A percentile compares a stretch with the other conserved stretches of the same genome.
Conservation (phyloP, 208 protist species). For the Acanthamoeba quina region DNA sequence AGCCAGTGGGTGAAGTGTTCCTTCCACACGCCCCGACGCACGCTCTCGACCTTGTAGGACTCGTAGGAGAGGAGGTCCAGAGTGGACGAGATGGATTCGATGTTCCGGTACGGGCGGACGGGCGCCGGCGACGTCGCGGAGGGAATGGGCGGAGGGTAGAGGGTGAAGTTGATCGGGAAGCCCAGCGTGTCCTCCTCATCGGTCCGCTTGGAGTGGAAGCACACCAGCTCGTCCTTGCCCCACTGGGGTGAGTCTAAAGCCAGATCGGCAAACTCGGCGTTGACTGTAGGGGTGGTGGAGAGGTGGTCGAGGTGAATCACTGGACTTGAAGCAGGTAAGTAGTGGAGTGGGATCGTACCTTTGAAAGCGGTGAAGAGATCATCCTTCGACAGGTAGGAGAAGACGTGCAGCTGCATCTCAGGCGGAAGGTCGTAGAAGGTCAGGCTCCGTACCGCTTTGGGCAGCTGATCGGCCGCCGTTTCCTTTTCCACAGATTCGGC, state of each 20-base stretch:
- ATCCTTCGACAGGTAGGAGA: constrained; percentile 10
- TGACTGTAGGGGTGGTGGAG: background rate
- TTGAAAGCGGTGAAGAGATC: constrained; percentile 7
- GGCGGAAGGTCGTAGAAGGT: background rate
- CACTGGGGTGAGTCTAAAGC: background rate
- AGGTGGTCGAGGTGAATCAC: too few relatives aligned
- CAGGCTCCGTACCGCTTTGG: background rate
- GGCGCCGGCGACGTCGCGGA: background rate
- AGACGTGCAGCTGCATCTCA: constrained; percentile 32
- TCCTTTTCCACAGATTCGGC: background rate
- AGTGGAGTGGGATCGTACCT: background rate
- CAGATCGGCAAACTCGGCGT: background rate
- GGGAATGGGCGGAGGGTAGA: background rate
- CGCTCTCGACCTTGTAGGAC: constrained; percentile 20
- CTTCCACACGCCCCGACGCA: constrained; percentile 25
- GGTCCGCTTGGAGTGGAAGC: constrained; percentile 52
- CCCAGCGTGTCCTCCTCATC: background rate
- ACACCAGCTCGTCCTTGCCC: background rate
- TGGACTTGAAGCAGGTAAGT: too few relatives aligned
- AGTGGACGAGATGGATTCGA: constrained; percentile 2
- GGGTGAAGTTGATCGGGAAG: background rate
- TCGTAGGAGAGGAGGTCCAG: constrained; percentile 41
- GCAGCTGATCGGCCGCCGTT: background rate
- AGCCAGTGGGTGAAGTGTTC: constrained; percentile 43
- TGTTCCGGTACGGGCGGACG: background rate